Evolutionary conservation across 495 filamentous ascomycete species (phyloP).

Genomic region (Usnea hakonensis): DNA sequence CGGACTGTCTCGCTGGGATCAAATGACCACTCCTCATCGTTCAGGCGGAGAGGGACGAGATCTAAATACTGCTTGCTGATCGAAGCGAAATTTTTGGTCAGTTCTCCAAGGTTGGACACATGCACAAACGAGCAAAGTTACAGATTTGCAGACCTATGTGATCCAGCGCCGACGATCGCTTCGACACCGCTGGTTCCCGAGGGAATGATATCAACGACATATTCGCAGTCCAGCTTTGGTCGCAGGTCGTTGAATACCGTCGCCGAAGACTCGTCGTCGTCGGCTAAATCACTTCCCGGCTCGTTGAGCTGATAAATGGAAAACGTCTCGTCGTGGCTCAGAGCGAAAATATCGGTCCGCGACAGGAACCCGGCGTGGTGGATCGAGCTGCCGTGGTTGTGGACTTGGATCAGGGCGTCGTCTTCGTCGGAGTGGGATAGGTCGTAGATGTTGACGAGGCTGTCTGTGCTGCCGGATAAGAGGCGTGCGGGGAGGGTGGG

Average conservation of each 20-base stretch:
- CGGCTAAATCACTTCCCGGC: conserved; percentile 31
- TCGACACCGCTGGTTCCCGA: conserved; percentile 34
- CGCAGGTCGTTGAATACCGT: conserved; percentile 71
- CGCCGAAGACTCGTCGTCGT: conserved; percentile 38
- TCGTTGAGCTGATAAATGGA: conserved; percentile 65
- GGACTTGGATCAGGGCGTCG: conserved; percentile 73
- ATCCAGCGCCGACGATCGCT: conserved; percentile 52
- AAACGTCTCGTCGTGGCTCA: conserved; percentile 75
- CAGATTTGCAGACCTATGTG: conserved; percentile 41
- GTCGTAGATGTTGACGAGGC: conserved; percentile 79
- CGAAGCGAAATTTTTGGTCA: conserved; percentile 4
- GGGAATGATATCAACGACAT: conserved; percentile 63
- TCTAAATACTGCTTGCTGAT: conserved; percentile 56
- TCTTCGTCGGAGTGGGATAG: conserved; percentile 69
- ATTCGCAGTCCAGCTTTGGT: conserved; percentile 64
- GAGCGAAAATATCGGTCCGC: conserved; percentile 57
- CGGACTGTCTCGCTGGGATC: conserved; percentile 54
- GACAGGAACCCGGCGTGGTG: conserved; percentile 77
- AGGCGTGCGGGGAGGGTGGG: conserved; percentile 65
- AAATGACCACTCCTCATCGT: conserved; percentile 50
- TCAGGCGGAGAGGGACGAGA: conserved; percentile 55
- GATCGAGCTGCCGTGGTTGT: conserved; percentile 78
- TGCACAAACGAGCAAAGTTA: neutral
- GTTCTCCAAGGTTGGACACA: conserved; percentile 15
- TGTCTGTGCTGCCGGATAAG: conserved; percentile 86